Percentiles rank a stretch among this genome's conserved stretches.
These are phyloP conservation scores for Ascochyta clinopodiicola DNA, from an alignment of 2,329 filamentous ascomycete genomes.

Conservation along the genomic window DNA sequence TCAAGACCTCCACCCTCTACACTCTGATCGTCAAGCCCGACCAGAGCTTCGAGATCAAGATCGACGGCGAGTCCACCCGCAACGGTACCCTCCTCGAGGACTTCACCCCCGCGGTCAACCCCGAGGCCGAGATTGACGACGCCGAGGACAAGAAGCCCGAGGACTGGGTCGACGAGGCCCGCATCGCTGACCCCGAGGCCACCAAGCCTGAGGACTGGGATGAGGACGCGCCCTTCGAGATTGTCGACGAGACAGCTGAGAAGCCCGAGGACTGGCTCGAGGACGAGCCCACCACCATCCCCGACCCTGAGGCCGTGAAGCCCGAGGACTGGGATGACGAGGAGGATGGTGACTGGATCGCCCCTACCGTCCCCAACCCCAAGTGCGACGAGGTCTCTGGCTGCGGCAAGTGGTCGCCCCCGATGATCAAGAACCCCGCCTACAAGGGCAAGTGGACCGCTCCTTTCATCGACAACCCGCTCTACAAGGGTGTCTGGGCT, in stretches of 20 bases:
- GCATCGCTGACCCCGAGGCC: constrained; percentile 89
- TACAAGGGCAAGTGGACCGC: constrained; percentile 99
- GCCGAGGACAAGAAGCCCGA: constrained; percentile 91
- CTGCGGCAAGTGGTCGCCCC: constrained; percentile 90
- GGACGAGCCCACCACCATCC: constrained; percentile 79
- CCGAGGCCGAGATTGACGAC: constrained; percentile 92
- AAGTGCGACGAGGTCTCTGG: constrained; percentile 94
- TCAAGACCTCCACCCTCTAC: constrained; percentile 94
- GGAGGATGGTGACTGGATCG: constrained; percentile 97
- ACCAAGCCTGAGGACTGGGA: constrained; percentile 99
- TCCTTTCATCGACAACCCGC: constrained; percentile 93
- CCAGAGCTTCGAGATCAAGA: constrained; percentile 91
- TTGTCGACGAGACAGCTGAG: constrained; percentile 89
- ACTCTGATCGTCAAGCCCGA: constrained; percentile 95
- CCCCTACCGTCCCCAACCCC: constrained; percentile 90
- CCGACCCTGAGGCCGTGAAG: constrained; percentile 95
- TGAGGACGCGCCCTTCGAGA: constrained; percentile 95
- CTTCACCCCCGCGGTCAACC: constrained; percentile 93
- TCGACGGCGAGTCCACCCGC: constrained; percentile 88
- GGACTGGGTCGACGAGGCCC: constrained; percentile 92
- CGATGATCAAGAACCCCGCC: constrained; percentile 89
- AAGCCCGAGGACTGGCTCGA: constrained; percentile 97
- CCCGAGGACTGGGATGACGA: constrained; percentile 99
- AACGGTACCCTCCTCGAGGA: constrained; percentile 91
- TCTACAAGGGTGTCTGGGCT: constrained; percentile 95